These are phyloP conservation scores for Trifolium dubium DNA, from an alignment of 306 rosid species.

Conservation along the genomic window DNA sequence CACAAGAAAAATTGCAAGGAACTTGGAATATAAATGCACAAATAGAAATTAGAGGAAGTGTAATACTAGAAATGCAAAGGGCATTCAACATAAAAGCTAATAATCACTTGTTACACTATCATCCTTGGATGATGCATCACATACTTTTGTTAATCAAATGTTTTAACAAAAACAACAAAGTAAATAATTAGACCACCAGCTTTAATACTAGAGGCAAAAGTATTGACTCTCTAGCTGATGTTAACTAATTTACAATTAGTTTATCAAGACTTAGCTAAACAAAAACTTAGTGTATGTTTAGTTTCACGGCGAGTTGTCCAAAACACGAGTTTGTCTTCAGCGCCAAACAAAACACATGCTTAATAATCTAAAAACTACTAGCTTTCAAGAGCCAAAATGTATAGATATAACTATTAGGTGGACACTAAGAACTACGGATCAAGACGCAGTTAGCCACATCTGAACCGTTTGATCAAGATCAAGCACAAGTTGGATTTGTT, in stretches of 20 bases:
- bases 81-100: background rate
- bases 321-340: too few relatives aligned
- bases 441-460: background rate
- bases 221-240: constrained; percentile 30
- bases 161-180: background rate
- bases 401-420: constrained; percentile 30
- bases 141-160: constrained; percentile 21
- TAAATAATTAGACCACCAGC: constrained; percentile 14
- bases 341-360: background rate
- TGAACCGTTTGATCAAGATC: background rate
- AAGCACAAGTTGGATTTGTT: constrained; percentile 51
- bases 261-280: constrained; percentile 35
- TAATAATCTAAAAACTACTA: constrained; percentile 29
- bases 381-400: constrained; percentile 32
- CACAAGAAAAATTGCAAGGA: too few relatives aligned
- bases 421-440: background rate
- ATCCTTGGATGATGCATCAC: constrained; percentile 10
- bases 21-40: background rate
- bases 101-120: background rate
- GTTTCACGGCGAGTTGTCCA: background rate
- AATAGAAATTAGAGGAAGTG: background rate
- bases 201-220: constrained; percentile 28
- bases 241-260: constrained; percentile 42
- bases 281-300: background rate
- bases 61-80: background rate